Evolutionary conservation across 306 rosid species (phyloP).

Genomic region (Cicer arietinum): DNA sequence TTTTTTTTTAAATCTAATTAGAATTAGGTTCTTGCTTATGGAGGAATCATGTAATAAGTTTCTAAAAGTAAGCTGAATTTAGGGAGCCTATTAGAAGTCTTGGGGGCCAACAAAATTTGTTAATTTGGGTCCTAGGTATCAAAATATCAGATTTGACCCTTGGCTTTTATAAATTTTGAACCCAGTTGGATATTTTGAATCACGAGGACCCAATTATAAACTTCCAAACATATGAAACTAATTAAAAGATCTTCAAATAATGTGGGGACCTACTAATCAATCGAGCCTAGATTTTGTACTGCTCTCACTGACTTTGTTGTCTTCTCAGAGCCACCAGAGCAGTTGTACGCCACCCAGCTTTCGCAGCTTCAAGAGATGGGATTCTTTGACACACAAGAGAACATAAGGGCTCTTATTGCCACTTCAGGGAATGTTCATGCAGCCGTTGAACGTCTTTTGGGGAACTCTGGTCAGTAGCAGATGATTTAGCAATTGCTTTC

Average conservation of each 20-base stretch:
- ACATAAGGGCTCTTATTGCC: slow-evolving; percentile 78
- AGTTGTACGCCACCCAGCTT: slow-evolving; percentile 81
- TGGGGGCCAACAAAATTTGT: not conserved
- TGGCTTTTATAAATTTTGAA: not conserved
- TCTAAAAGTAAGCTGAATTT: slow-evolving; percentile 1
- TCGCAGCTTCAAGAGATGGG: slow-evolving; percentile 97
- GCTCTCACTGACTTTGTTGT: slow-evolving; percentile 16
- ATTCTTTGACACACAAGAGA: slow-evolving; percentile 87
- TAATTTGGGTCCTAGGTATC: not conserved
- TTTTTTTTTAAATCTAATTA: not conserved
- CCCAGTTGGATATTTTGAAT: not conserved
- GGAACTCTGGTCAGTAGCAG: slow-evolving; percentile 71
- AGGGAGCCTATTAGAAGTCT: not conserved
- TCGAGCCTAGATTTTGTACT: slow-evolving; percentile 1
- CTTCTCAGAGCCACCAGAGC: slow-evolving; percentile 81
- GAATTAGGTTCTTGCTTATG: not conserved
- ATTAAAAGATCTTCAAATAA: not conserved
- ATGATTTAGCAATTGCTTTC: slow-evolving; percentile 42
- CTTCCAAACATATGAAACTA: slow-evolving; percentile 5
- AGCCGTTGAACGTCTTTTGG: slow-evolving; percentile 83
- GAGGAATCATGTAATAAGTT: not conserved
- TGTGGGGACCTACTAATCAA: not conserved
- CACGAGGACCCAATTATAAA: not conserved
- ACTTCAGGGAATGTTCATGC: slow-evolving; percentile 88
- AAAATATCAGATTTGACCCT: slow-evolving; percentile 5